Evolutionary conservation across 441 rosid species (phyloP).

Genomic region (Gossypium aridum): DNA sequence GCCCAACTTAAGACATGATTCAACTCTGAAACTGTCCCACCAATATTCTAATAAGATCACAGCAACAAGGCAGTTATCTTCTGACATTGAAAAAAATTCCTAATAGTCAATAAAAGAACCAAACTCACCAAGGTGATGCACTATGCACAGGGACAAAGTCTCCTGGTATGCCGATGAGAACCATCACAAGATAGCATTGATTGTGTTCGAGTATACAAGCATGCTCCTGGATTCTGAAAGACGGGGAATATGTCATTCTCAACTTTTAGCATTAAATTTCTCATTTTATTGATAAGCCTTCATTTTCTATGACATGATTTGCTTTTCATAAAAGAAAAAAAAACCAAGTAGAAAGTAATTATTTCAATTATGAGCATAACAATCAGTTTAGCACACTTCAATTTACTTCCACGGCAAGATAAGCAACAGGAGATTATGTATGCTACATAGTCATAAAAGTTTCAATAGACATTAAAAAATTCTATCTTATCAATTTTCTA

Average conservation of each 20-base stretch:
- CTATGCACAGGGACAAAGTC: constrained; percentile 93
- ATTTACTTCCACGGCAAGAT: background rate
- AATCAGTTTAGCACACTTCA: background rate
- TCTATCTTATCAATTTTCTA: background rate
- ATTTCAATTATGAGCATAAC: background rate
- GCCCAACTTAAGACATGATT: background rate
- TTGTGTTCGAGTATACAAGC: constrained; percentile 71
- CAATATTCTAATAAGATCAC: background rate
- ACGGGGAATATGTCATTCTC: background rate
- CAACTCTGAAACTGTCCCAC: background rate
- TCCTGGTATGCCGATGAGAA: constrained; percentile 67
- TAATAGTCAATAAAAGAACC: background rate
- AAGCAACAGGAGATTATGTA: background rate
- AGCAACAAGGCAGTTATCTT: background rate
- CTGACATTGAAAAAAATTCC: background rate
- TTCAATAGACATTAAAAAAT: background rate
- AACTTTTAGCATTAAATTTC: background rate
- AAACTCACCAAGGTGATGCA: constrained; percentile 25
- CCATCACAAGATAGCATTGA: constrained; percentile 88
- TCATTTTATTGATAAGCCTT: background rate
- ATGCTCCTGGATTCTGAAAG: constrained; percentile 81
- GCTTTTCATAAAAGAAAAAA: background rate
- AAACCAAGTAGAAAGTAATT: background rate
- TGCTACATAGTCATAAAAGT: background rate
- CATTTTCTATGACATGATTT: background rate